phyloP scores from a whole-genome alignment of 495 filamentous ascomycete species.

The Penicillium bialowiezense region DNA sequence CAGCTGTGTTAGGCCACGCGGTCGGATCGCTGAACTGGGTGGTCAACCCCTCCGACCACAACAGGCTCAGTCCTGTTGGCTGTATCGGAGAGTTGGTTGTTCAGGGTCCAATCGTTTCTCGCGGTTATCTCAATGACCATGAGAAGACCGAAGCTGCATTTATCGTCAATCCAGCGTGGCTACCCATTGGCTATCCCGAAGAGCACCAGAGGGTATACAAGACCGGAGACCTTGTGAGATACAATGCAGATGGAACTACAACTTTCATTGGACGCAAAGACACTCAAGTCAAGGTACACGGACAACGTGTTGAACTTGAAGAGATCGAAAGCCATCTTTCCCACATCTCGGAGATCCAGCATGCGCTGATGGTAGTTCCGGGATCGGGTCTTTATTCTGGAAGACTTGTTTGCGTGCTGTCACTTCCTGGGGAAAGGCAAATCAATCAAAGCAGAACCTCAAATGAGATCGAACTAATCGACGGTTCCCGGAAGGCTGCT shows the following conservation, averaged over 20 bases:
- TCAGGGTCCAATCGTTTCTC: constrained; percentile 36
- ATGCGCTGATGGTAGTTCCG: neutral
- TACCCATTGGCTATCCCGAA: constrained; percentile 6
- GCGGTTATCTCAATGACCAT: constrained; percentile 40
- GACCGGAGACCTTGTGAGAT: constrained; percentile 51
- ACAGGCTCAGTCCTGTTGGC: constrained; percentile 33
- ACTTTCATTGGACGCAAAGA: constrained; percentile 32
- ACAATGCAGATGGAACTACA: constrained; percentile 35
- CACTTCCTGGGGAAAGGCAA: too few relatives aligned
- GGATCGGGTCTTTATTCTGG: too few relatives aligned
- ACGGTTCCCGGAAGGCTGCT: neutral
- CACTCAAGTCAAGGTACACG: constrained; percentile 33
- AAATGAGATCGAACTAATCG: neutral
- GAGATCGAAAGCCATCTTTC: constrained; percentile 26
- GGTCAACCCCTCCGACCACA: constrained; percentile 26
- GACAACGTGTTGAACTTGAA: constrained; percentile 34
- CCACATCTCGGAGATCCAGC: neutral
- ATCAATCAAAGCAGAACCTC: neutral
- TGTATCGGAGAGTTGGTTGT: constrained; percentile 41
- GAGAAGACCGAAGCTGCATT: constrained; percentile 40
- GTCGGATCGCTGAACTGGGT: constrained; percentile 36
- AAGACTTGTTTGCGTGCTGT: too few relatives aligned
- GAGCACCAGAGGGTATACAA: constrained; percentile 27
- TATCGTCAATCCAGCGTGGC: constrained; percentile 39
- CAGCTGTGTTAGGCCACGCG: constrained; percentile 10